Percentiles rank a stretch among this genome's conserved stretches.
These are phyloP conservation scores for Dillenia turbinata DNA, from an alignment of 164 flowering plant species.

Conservation along the genomic window DNA sequence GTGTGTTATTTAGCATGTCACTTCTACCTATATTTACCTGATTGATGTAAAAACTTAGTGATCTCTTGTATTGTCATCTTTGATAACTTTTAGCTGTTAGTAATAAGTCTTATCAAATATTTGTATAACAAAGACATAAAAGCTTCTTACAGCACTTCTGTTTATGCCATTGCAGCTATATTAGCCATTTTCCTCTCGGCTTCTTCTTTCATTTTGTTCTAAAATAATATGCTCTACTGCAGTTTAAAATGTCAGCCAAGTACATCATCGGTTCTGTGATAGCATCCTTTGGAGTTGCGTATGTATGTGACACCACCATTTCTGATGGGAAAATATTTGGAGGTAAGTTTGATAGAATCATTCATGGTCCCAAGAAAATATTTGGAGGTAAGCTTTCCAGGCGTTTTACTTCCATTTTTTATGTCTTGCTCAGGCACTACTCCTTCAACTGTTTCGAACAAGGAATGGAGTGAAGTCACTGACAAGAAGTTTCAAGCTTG, in stretches of 20 bases:
- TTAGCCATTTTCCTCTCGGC: no score
- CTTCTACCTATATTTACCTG: no score
- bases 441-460: constrained; percentile 55
- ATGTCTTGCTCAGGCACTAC: constrained; percentile 55
- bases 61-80: no score
- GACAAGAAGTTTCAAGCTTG: constrained; percentile 60
- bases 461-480: constrained; percentile 72
- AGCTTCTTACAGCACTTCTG: no score
- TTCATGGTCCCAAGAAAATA: constrained; percentile 1
- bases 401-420: neutral
- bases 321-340: constrained; percentile 50
- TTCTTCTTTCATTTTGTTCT: no score
- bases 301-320: constrained; percentile 18
- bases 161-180: no score
- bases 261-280: constrained; percentile 27
- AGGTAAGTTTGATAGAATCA: constrained; percentile 30
- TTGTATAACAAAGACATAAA: no score
- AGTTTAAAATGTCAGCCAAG: constrained; percentile 30
- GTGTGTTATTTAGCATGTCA: no score
- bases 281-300: constrained; percentile 31
- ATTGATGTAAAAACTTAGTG: no score
- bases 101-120: no score
- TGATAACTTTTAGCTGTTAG: no score
- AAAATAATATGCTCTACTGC: neutral
- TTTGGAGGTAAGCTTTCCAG: constrained; percentile 49